Base-by-base conservation (phyloP, 768 basidiomycete species). In the Sutorius australiensis region DNA sequence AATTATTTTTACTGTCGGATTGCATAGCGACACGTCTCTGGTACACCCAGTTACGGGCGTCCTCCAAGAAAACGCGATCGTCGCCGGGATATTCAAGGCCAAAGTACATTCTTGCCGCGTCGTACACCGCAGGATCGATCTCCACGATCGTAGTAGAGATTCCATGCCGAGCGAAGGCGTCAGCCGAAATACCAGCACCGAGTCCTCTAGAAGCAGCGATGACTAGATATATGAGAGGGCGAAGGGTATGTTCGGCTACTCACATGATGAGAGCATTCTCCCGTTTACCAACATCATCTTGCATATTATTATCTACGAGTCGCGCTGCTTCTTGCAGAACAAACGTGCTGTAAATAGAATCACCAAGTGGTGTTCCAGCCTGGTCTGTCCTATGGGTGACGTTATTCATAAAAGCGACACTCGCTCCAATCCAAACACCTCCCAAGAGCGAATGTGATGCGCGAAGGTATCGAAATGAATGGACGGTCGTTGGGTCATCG, bases 111-210 rank as follows among this genome's bases (percentile, higher is more conserved):
- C 81, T 78, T 14, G 95, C 92, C 27, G 88, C 92, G 13, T 81
- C 73, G 65, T 95, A 94, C 19, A 98, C 94, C 1, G 82, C 86
- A 33, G 91, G 90, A 65, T 98, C 95, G 54, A 95, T 89, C 69
- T 98, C 95, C n/a, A 95, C 80, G 44, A 95, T 80, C 1, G 92
- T 91, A 5, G 87, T 86, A 6, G 78, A 74, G 27, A 95, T 72
- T 17, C 78, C 78, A 55, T 91, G 88, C 24, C 78, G 75, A 43
- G 80, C 74, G 58, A 98, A 83, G 0, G 91, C 79, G 39, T 83
- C 80, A 0, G 91, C 86, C 3, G 90, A 84, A 49, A 90, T 84
- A 6, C 95, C 95, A 17, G 82, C 77, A 17, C 95, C 95, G 31
- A 98, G 81, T 11, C 95, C 95, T 68, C 95, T 97, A 61, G 14